These are phyloP conservation scores for Nicotiana tabacum DNA, from an alignment of 257 asterid genomes.

Conservation along the genomic window DNA sequence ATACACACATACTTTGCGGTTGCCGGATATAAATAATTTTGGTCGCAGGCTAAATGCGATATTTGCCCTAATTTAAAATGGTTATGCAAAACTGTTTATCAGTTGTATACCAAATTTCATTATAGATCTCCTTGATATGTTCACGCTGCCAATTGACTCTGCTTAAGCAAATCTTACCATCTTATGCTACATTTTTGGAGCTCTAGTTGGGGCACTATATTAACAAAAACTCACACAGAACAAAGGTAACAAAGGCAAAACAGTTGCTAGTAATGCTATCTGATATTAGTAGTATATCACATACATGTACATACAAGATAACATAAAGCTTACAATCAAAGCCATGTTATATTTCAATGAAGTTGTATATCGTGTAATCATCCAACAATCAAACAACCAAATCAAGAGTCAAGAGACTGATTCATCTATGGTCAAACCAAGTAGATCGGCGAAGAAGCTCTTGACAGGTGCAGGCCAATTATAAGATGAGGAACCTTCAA, in stretches of 20 bases:
- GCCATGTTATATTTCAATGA: not conserved
- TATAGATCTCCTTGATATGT: not conserved
- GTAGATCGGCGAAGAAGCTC: conserved; percentile 34
- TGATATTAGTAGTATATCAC: not conserved
- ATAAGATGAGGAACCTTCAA: conserved; percentile 32
- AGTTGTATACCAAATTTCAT: too few species aligned
- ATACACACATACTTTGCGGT: too few species aligned
- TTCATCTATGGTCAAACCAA: conserved; percentile 28
- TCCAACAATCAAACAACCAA: not conserved
- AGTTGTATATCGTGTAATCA: not conserved
- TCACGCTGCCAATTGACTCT: not conserved
- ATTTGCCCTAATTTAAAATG: not conserved
- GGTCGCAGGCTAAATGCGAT: too few species aligned
- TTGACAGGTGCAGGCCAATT: conserved; percentile 32
- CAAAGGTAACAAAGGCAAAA: not conserved
- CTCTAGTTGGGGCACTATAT: too few species aligned
- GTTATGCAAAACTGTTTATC: too few species aligned
- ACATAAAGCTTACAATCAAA: not conserved
- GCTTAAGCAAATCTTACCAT: too few species aligned
- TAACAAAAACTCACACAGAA: not conserved
- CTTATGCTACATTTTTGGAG: too few species aligned
- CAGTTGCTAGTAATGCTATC: not conserved
- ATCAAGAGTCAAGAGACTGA: not conserved
- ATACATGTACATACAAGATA: not conserved
- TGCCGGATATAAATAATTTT: too few species aligned